Evolutionary conservation across 805 yeast species (phyloP), one percentile per base, ranked within the genome.

Genomic region (Ogataea paraovalis): DNA sequence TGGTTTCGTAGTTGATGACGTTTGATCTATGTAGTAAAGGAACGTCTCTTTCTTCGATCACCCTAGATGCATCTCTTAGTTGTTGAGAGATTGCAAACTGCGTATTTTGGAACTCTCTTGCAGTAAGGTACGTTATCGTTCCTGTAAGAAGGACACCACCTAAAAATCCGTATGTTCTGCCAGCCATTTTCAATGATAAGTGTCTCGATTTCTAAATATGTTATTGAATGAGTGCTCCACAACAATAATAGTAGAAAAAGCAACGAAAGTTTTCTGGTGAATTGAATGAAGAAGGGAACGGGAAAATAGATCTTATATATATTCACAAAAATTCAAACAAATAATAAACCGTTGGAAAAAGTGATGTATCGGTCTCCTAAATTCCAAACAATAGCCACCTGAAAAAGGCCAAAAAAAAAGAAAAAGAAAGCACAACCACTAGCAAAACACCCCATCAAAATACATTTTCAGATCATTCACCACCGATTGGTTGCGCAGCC

Each of bases 91-190:
- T 73, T 30, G 67, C 68, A 19, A 55, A 57, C 45, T 78, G 76
- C 58, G 76, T 78, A 34, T 62, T 63, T 43, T 72, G 71, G 53
- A 87, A 73, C 55, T 82, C 77, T 46, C 70, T 71, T 2, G 80
- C 79, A 2, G 89, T 80, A 52, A 79, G 72, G 63, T 84, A 83
- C 2, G 85, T 78, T 10, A 80, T 61, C 1, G 85, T 74, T 3
- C 88, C 77, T 1, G 87, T 77, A 43, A 82, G 65, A n/a, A 83
- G 69, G 2, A 80, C 81, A 10, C 84, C 85, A 8, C 79, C 76
- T n/a, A 80, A 58, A 48, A 80, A 73, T 1, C 85, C 85, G 48
- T 73, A 76, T 41, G 75, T 66, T 56, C 78, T 71, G 23, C 81
- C 79, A 16, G 66, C 65, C 73, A 68, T 69, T 30, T 9, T 41